These are phyloP conservation scores for Fonsecaea pedrosoi DNA, from an alignment of 2,329 filamentous ascomycete species.

Conservation along the genomic window DNA sequence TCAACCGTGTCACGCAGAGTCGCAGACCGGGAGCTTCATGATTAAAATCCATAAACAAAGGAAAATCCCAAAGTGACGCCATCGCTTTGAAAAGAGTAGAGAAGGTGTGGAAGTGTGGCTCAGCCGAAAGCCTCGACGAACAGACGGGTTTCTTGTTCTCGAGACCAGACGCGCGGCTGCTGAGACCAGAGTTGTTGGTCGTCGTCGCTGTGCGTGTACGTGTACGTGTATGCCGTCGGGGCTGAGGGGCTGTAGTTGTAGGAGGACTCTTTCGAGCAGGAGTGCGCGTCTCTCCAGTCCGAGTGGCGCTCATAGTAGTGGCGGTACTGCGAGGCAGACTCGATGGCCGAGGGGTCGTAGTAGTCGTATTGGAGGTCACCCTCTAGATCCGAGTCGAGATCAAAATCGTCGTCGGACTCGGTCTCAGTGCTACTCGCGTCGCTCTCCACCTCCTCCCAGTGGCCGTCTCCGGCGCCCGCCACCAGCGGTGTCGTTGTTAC, in stretches of 20 bases:
- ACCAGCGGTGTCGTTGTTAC: not conserved
- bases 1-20: not conserved
- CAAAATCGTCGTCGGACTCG: conserved; percentile 21
- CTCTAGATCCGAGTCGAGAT: not conserved
- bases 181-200: conserved; percentile 33
- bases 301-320: not conserved
- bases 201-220: conserved; percentile 15
- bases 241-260: not conserved
- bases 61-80: not conserved
- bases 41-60: not conserved
- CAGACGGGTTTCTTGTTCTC: conserved; percentile 26
- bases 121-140: conserved; percentile 30
- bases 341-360: conserved; percentile 5
- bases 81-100: not conserved
- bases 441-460: conserved; percentile 20
- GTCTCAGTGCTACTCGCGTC: conserved; percentile 21
- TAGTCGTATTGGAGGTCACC: not conserved
- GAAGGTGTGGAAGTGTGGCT: not conserved
- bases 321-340: not conserved
- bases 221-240: too few relatives aligned
- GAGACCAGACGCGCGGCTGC: conserved; percentile 30
- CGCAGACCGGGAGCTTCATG: too few relatives aligned
- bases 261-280: not conserved
- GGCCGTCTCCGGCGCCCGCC: not conserved
- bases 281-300: conserved; percentile 1